These are phyloP conservation scores for Obelidium mucronatum DNA, from an alignment of 192 early-diverging fungal genomes.

Conservation along the genomic window DNA sequence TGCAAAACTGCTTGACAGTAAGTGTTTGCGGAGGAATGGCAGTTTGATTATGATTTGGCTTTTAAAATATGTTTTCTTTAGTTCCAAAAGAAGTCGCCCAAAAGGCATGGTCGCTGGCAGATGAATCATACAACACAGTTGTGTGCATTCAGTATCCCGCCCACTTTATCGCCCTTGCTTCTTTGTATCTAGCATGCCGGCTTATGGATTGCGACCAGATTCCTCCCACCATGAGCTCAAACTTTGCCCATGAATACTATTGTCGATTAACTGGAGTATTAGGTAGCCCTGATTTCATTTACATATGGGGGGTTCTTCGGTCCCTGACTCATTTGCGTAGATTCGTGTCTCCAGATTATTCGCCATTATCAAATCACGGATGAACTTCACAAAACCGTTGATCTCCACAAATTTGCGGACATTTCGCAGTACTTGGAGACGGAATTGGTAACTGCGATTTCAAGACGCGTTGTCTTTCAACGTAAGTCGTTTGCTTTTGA, in stretches of 20 bases:
- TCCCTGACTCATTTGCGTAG: no score
- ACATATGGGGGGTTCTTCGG: no score
- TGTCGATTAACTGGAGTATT: slow-evolving; percentile 23
- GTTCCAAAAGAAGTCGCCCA: slow-evolving; percentile 55
- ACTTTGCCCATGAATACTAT: background rate
- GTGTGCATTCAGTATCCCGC: slow-evolving; percentile 69
- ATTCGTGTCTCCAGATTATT: slow-evolving; percentile 17
- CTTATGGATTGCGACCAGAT: slow-evolving; percentile 10
- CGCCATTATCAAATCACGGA: slow-evolving; percentile 23
- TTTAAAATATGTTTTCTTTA: slow-evolving; percentile 29
- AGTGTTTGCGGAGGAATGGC: background rate
- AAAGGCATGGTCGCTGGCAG: slow-evolving; percentile 59
- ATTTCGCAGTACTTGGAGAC: background rate
- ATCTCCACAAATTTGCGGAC: slow-evolving; percentile 1
- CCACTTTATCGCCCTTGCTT: slow-evolving; percentile 67
- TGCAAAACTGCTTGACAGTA: slow-evolving; percentile 69
- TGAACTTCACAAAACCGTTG: slow-evolving; percentile 11
- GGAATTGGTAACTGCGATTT: background rate
- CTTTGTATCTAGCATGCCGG: slow-evolving; percentile 60
- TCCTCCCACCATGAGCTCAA: background rate
- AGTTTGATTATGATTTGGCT: background rate
- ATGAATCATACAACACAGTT: slow-evolving; percentile 61
- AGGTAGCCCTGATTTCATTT: slow-evolving; percentile 14
- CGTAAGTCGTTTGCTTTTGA: background rate
- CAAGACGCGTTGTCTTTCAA: background rate